phyloP scores from a whole-genome alignment of 176 grass and related monocot species.

The Bromus sterilis region DNA sequence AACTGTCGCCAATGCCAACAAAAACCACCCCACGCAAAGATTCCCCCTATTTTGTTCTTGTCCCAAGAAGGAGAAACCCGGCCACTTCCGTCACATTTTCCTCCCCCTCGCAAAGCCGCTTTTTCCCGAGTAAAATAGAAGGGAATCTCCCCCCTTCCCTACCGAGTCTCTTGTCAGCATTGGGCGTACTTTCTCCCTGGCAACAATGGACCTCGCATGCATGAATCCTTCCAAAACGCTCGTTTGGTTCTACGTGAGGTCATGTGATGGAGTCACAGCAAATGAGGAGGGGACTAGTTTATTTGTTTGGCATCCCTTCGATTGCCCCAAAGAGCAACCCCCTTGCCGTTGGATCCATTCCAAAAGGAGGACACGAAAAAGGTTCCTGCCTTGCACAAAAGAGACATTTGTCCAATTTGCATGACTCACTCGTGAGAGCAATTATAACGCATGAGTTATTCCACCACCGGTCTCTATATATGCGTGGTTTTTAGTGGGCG shows the following conservation, averaged over 20 bases:
- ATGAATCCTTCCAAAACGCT: slow-evolving; percentile 14
- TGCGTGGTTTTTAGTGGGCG: too few species aligned
- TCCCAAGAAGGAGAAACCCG: background rate
- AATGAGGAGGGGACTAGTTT: too few species aligned
- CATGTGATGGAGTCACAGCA: slow-evolving; percentile 35
- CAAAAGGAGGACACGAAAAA: background rate
- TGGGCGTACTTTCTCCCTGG: slow-evolving; percentile 2
- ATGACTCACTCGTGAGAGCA: background rate
- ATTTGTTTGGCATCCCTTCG: slow-evolving; percentile 20
- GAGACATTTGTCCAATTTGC: background rate
- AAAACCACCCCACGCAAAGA: background rate
- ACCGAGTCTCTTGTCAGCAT: background rate
- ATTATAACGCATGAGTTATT: too few species aligned
- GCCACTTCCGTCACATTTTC: background rate
- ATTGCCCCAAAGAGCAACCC: slow-evolving; percentile 34
- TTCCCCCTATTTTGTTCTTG: slow-evolving; percentile 6
- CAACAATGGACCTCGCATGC: background rate
- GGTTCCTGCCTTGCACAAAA: background rate
- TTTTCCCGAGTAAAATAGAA: background rate
- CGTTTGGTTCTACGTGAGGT: slow-evolving; percentile 13
- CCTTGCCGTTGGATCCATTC: slow-evolving; percentile 13
- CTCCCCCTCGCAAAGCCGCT: background rate
- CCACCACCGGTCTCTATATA: too few species aligned
- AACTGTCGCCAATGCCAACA: background rate
- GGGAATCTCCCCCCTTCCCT: slow-evolving; percentile 11